Evolutionary conservation across 2,329 filamentous ascomycete species (phyloP).

Genomic region (Fusarium burgessii): DNA sequence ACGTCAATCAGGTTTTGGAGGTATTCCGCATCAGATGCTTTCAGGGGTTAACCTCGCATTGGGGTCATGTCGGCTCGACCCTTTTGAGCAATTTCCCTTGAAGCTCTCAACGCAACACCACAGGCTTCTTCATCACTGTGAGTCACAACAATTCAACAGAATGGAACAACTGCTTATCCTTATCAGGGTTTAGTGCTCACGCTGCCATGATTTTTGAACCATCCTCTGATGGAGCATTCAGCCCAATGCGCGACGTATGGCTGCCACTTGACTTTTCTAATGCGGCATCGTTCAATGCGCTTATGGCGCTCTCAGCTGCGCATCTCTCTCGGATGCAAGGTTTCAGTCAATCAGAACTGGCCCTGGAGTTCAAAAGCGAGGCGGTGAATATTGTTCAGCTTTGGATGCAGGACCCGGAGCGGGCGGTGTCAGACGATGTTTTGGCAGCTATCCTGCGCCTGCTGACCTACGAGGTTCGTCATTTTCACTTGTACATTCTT

Average conservation of each 20-base stretch:
- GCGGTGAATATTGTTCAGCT: slow-evolving; percentile 51
- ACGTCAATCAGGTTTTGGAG: neutral
- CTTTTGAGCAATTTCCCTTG: slow-evolving; percentile 10
- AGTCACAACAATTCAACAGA: neutral
- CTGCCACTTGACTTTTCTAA: slow-evolving; percentile 56
- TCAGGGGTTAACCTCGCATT: slow-evolving; percentile 11
- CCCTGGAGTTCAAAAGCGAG: slow-evolving; percentile 50
- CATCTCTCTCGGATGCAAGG: slow-evolving; percentile 53
- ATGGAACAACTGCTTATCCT: too few relatives aligned
- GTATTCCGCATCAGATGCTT: slow-evolving; percentile 2
- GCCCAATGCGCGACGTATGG: slow-evolving; percentile 56
- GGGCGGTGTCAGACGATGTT: slow-evolving; percentile 50
- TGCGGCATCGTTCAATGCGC: slow-evolving; percentile 54
- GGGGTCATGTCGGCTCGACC: slow-evolving; percentile 1
- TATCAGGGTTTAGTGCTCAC: slow-evolving; percentile 25
- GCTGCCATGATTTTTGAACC: slow-evolving; percentile 49
- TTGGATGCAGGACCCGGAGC: slow-evolving; percentile 49
- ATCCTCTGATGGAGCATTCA: slow-evolving; percentile 45
- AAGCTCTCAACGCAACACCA: slow-evolving; percentile 1
- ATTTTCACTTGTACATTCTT: rapidly evolving
- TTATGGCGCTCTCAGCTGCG: slow-evolving; percentile 57
- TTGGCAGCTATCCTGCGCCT: slow-evolving; percentile 4
- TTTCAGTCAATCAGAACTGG: slow-evolving; percentile 42
- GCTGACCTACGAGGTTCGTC: slow-evolving; percentile 4
- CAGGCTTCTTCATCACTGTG: slow-evolving; percentile 14